Conservation (phyloP, 148 eudicot genomes). For the Camellia lanceoleosa region DNA sequence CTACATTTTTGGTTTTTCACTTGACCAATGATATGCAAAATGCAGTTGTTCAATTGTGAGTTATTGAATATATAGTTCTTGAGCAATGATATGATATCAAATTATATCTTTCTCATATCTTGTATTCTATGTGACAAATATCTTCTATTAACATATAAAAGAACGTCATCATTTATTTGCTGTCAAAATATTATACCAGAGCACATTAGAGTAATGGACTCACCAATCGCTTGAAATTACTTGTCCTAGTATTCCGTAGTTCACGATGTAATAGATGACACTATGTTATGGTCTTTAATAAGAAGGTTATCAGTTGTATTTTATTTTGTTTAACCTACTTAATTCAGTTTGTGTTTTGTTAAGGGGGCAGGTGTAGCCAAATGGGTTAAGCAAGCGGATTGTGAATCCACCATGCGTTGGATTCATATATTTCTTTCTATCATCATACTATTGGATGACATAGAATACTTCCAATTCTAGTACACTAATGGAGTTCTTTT, state of each 20-base stretch:
- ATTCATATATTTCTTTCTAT: too few species aligned
- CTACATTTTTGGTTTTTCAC: too few species aligned
- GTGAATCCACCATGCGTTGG: too few species aligned
- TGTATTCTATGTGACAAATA: background rate
- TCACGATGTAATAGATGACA: background rate
- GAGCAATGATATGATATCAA: too few species aligned
- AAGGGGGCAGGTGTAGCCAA: too few species aligned
- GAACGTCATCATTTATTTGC: background rate
- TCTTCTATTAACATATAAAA: background rate
- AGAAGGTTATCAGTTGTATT: background rate
- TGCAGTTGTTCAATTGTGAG: too few species aligned
- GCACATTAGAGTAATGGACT: background rate
- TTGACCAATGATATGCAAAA: too few species aligned
- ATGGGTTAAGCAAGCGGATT: too few species aligned
- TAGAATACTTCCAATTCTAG: too few species aligned
- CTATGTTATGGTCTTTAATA: background rate
- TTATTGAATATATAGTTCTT: too few species aligned
- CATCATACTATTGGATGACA: too few species aligned
- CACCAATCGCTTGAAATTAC: background rate
- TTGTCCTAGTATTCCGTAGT: background rate
- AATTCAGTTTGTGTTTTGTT: background rate
- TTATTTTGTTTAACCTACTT: background rate
- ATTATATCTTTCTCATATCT: background rate
- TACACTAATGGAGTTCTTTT: too few species aligned
- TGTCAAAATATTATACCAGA: background rate